These are phyloP conservation scores for Elsinoe arachidis DNA, from an alignment of 2,329 filamentous ascomycete genomes.

Conservation along the genomic window DNA sequence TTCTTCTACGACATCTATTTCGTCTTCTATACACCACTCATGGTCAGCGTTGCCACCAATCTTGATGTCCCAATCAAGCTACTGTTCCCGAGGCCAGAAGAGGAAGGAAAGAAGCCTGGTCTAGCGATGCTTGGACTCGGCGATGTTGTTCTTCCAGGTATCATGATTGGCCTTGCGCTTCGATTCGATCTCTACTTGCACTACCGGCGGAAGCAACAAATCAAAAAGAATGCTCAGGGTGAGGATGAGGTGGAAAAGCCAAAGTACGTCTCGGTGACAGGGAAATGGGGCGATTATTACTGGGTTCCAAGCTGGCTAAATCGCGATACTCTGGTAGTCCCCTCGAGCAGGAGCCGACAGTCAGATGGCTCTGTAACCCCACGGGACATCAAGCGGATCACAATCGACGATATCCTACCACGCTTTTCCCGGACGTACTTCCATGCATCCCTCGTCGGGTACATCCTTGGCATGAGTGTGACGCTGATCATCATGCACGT, in stretches of 20 bases:
- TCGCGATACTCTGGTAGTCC: background rate
- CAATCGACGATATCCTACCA: slow-evolving; percentile 19
- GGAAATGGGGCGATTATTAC: slow-evolving; percentile 73
- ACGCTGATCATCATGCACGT: slow-evolving; percentile 71
- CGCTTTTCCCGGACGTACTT: slow-evolving; percentile 82
- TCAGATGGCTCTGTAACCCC: background rate
- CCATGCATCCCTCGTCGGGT: slow-evolving; percentile 64
- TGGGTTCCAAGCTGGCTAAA: slow-evolving; percentile 46
- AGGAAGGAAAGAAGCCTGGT: slow-evolving; percentile 35
- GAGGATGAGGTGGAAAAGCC: slow-evolving; percentile 27
- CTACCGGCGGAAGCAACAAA: slow-evolving; percentile 60
- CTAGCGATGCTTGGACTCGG: slow-evolving; percentile 78
- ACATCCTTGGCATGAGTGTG: slow-evolving; percentile 64
- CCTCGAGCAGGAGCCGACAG: background rate
- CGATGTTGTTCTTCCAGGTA: slow-evolving; percentile 88
- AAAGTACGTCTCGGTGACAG: slow-evolving; percentile 45
- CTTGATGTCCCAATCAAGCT: slow-evolving; percentile 92
- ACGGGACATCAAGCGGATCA: background rate
- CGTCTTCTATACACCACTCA: slow-evolving; percentile 80
- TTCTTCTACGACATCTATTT: slow-evolving; percentile 96
- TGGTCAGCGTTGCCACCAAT: slow-evolving; percentile 79
- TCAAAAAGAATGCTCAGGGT: slow-evolving; percentile 23
- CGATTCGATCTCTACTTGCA: slow-evolving; percentile 85
- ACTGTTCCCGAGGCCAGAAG: slow-evolving; percentile 61
- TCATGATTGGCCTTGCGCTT: slow-evolving; percentile 78